Conservation (phyloP, 768 basidiomycete species). For the Ramaria sp. region DNA sequence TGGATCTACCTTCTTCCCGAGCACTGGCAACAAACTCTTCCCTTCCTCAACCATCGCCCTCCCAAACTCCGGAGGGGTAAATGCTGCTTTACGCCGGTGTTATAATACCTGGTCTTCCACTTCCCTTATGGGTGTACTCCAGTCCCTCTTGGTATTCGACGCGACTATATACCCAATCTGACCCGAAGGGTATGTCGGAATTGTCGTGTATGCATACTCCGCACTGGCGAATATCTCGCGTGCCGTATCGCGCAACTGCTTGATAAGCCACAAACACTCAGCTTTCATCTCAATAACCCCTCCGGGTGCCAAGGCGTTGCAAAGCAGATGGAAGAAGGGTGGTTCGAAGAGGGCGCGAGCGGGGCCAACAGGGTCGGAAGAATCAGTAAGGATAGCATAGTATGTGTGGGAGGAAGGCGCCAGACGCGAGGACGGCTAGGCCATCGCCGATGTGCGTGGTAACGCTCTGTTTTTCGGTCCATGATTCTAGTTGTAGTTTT, state of each 20-base stretch:
- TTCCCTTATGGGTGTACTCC: constrained; percentile 62
- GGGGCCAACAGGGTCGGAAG: constrained; percentile 97
- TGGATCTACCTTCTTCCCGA: constrained; percentile 54
- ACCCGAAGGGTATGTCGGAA: constrained; percentile 97
- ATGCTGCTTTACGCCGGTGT: constrained; percentile 74
- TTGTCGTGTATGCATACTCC: constrained; percentile 92
- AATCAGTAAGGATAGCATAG: constrained; percentile 98
- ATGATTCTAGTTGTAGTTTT: too few species aligned
- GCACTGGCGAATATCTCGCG: constrained; percentile 64
- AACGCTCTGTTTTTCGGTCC: too few species aligned
- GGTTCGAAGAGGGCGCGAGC: constrained; percentile 92
- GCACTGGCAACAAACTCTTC: constrained; percentile 58
- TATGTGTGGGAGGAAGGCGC: constrained; percentile 49
- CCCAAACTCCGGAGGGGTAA: constrained; percentile 89
- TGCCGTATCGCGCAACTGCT: constrained; percentile 58
- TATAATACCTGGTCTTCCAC: constrained; percentile 81
- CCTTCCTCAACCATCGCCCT: constrained; percentile 63
- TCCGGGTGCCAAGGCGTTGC: constrained; percentile 80
- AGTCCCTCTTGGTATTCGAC: constrained; percentile 54
- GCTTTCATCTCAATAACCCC: constrained; percentile 94
- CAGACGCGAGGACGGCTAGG: constrained; percentile 90
- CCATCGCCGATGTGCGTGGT: constrained; percentile 84
- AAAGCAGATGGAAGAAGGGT: constrained; percentile 91
- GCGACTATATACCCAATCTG: constrained; percentile 93
- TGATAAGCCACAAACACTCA: constrained; percentile 94